Base-by-base conservation (phyloP, 345 rosid genomes). In the Aethionema arabicum region DNA sequence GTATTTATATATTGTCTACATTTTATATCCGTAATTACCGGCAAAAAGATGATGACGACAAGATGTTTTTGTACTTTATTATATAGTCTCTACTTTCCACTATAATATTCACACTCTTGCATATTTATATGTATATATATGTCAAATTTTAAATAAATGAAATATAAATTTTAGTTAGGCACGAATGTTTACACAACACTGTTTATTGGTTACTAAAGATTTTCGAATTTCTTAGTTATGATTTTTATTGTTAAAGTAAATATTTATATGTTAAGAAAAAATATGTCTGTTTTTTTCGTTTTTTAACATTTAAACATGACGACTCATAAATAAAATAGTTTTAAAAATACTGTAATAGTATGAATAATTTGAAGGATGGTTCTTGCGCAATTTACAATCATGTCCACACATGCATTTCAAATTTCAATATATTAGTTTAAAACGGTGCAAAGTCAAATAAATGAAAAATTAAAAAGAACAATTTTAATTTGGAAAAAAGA, bases 21-120 rank as follows among this genome's bases (percentile, higher is more conserved):
- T 37, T 15, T 39, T 53, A 46, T 14, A 21, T 30, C 10, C 53
- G 29, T 59, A 27, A 69, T 69, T 39, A 62, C 44, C 63, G 74
- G 74, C 68, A 38, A 48, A 55, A 69, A 55, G 58, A 69, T 61
- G 21, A 43, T 52, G 63, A 39, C 62, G 62, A 53, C n/a, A n/a
- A n/a, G 31, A 55, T 46, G 32, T 69, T 69, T 50, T 62, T 55
- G 56, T 69, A 69, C 44, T 5, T 62, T n/a, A 44, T 55, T 14
- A 38, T 39, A 38, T 39, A 32, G 51, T 40, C 68, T 61, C 44
- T 52, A 55, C 62, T 12, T 21, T 21, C 52, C 58, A 55, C 62
- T 12, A n/a, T n/a, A 16, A 14, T 46, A 47, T 54, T 61, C 63
- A 69, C 57, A 62, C 63, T 54, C 31, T 69, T 38, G 16, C 57